A percentile compares a stretch with the other conserved stretches of the same genome.
phyloP scores from a whole-genome alignment of 257 asterid genomes.

The Penstemon newberryi region DNA sequence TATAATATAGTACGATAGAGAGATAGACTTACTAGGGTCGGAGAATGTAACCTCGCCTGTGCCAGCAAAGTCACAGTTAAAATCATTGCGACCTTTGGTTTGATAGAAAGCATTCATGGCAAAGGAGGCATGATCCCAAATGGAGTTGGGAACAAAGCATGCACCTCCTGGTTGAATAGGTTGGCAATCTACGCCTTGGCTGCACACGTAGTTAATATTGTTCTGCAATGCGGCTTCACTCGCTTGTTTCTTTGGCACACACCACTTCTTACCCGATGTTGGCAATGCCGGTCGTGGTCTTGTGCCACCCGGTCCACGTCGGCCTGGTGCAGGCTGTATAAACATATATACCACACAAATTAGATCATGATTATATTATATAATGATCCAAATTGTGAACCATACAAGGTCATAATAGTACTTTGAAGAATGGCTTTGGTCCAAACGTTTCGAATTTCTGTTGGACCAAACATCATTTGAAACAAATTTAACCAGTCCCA shows the following conservation, averaged over 20 bases:
- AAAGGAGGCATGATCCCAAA: slow-evolving; percentile 61
- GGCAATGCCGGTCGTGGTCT: slow-evolving; percentile 32
- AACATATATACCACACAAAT: too few relatives aligned
- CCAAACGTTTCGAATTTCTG: too few relatives aligned
- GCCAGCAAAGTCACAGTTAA: slow-evolving; percentile 58
- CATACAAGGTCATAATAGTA: too few relatives aligned
- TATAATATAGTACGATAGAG: too few relatives aligned
- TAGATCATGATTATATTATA: too few relatives aligned
- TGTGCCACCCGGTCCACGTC: background rate
- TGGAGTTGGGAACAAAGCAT: slow-evolving; percentile 57
- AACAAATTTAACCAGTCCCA: too few relatives aligned
- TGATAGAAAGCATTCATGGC: slow-evolving; percentile 73
- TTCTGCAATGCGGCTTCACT: slow-evolving; percentile 48
- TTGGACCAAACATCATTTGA: too few relatives aligned
- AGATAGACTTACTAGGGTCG: slow-evolving; percentile 62
- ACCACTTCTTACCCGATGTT: slow-evolving; percentile 52
- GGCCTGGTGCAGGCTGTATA: slow-evolving; percentile 10
- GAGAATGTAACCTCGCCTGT: slow-evolving; percentile 40
- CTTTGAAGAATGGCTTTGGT: too few relatives aligned
- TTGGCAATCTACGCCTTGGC: slow-evolving; percentile 53
- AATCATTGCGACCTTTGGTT: slow-evolving; percentile 49
- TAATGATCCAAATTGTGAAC: too few relatives aligned
- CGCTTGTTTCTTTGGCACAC: slow-evolving; percentile 57
- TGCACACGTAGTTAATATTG: slow-evolving; percentile 60
- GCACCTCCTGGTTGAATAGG: slow-evolving; percentile 63